A percentile compares a stretch with the other conserved stretches of the same genome.
Conservation (phyloP, 1,139 yeast genomes). For the Zygosaccharomyces pseudobailii region DNA sequence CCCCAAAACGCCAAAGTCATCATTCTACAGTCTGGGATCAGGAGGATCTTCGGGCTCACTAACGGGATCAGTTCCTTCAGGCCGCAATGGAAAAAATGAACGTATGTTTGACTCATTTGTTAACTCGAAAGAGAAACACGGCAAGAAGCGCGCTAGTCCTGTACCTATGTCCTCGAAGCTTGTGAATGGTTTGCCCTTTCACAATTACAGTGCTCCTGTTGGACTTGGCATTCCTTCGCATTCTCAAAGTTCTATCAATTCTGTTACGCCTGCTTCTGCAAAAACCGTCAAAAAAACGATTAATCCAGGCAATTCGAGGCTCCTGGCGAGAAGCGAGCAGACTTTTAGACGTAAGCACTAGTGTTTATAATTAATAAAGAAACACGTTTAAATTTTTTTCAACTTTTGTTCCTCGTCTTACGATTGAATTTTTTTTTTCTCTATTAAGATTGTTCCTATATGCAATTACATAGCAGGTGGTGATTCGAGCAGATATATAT, state of each 20-base stretch:
- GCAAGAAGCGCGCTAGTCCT: constrained; percentile 22
- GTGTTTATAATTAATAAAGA: background rate
- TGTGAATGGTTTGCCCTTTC: constrained; percentile 36
- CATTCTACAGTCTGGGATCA: constrained; percentile 5
- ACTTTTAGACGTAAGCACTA: constrained; percentile 14
- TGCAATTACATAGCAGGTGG: background rate
- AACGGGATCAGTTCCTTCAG: background rate
- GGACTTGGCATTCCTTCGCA: constrained; percentile 27
- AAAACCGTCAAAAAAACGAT: constrained; percentile 27
- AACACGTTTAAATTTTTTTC: background rate
- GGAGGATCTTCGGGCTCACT: constrained; percentile 3
- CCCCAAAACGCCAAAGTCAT: constrained; percentile 2
- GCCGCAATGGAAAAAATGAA: constrained; percentile 16
- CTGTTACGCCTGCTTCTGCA: constrained; percentile 32
- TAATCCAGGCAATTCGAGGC: constrained; percentile 32
- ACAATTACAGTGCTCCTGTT: constrained; percentile 12
- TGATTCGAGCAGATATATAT: no score
- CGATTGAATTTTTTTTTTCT: background rate
- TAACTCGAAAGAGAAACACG: constrained; percentile 27
- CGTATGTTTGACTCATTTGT: constrained; percentile 35
- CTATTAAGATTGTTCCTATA: background rate
- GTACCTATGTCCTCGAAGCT: constrained; percentile 30
- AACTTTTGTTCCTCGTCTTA: background rate
- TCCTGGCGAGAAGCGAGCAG: constrained; percentile 32
- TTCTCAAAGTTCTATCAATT: background rate